Evolutionary conservation across 768 basidiomycete genomes (phyloP).

Genomic region (Sutorius australiensis): DNA sequence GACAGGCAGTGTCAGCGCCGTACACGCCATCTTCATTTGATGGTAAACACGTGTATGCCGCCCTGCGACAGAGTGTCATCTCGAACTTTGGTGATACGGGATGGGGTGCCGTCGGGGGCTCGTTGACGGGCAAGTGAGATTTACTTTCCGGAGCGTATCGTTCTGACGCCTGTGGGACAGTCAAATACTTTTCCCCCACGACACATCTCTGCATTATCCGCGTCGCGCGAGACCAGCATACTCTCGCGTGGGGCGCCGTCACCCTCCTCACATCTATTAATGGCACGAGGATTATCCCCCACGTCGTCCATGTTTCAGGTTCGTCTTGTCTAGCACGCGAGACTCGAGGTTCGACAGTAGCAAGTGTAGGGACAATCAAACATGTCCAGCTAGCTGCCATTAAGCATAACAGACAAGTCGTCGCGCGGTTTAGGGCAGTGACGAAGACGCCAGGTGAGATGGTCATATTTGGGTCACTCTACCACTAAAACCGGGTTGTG

Average conservation of each 20-base stretch:
- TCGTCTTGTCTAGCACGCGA: conserved; percentile 17
- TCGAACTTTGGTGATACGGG: conserved; percentile 79
- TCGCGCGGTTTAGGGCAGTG: conserved; percentile 60
- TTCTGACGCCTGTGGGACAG: conserved; percentile 35
- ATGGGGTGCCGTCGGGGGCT: conserved; percentile 76
- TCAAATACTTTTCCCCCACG: conserved; percentile 83
- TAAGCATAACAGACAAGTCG: conserved; percentile 63
- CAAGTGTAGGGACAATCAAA: conserved; percentile 71
- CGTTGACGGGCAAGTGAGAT: conserved; percentile 55
- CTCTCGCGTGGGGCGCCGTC: conserved; percentile 74
- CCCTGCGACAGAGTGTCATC: conserved; percentile 66
- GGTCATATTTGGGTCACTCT: neutral
- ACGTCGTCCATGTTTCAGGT: conserved; percentile 83
- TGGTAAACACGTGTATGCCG: conserved; percentile 62
- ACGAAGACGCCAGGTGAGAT: conserved; percentile 50
- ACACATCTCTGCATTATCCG: conserved; percentile 85
- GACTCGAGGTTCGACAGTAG: neutral
- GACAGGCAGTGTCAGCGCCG: conserved; percentile 6
- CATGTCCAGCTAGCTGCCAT: conserved; percentile 79
- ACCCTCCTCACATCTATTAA: conserved; percentile 66
- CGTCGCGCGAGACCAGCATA: conserved; percentile 77
- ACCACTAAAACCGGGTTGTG: neutral
- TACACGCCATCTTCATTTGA: conserved; percentile 37
- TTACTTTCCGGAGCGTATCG: neutral
- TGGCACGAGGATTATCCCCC: conserved; percentile 57